These are phyloP conservation scores for Perkinsus olseni DNA, from an alignment of 169 alveolate genomes.

Conservation along the genomic window DNA sequence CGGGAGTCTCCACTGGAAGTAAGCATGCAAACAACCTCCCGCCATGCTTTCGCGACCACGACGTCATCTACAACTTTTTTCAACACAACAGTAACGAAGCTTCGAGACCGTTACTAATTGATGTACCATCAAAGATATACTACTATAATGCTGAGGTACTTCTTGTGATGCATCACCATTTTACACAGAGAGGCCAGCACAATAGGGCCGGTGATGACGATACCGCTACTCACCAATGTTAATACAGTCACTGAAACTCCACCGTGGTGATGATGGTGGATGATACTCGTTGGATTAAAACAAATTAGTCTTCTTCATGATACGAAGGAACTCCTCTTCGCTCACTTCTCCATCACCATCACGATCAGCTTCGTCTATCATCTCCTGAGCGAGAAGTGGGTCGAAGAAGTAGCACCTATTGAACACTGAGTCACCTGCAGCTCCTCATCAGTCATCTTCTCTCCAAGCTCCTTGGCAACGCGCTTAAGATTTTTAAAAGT, in stretches of 20 bases:
- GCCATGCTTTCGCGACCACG: no score
- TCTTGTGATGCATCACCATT: no score
- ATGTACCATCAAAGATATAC: neutral
- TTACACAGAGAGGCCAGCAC: neutral
- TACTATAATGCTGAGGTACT: no score
- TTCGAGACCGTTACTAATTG: neutral
- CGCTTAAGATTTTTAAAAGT: conserved; percentile 81
- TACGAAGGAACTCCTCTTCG: conserved; percentile 93
- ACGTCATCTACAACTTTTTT: no score
- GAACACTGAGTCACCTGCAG: conserved; percentile 63
- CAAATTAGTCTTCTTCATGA: conserved; percentile 93
- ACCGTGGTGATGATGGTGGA: no score
- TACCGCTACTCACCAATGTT: neutral
- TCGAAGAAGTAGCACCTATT: neutral
- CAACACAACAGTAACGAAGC: neutral
- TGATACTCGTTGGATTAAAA: conserved; percentile 43
- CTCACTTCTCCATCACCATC: conserved; percentile 95
- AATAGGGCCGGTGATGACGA: neutral
- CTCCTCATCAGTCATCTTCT: conserved; percentile 93
- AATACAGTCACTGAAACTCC: no score
- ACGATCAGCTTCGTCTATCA: conserved; percentile 97
- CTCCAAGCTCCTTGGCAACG: conserved; percentile 97
- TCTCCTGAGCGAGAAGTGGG: conserved; percentile 52
- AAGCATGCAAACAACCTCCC: no score
- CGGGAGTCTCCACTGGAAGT: no score